Evolutionary conservation across 2,329 filamentous ascomycete genomes (phyloP), one percentile per base, ranked within the genome.

Genomic region (Cryphonectria nitschkei): DNA sequence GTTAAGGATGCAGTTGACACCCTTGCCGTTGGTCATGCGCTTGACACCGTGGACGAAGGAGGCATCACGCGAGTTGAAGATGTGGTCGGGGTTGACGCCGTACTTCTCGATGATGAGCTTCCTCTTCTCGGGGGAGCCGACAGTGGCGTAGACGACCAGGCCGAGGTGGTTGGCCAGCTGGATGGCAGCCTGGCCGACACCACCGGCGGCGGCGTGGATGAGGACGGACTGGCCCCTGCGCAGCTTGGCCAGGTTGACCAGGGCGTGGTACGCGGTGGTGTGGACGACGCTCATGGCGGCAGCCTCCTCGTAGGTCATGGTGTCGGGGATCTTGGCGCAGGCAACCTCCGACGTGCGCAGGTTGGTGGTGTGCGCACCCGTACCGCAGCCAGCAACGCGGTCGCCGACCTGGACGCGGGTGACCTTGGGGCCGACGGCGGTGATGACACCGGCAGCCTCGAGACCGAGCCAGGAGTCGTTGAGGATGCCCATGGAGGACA

Each of bases 1-100:
- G 75, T 79, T 80, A 13, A 80, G 70, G 11, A 79, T 75, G 14
- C 78, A 72, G 68, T 80, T 77, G 19, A 79, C 78, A 43, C 78
- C 78, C 7, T 71, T 66, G n/a, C 75, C 74, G 64, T 69, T 67
- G 14, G 77, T 79, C 6, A 73, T 71, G 11, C 71, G 67, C 62
- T 70, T 70, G 9, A 80, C 70, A n/a, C 74, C 77, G n/a, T 71
- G 62, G 2, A 72, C 76, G 67, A 81, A 81, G 3, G 74, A 73
- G 46, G 65, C 68, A 16, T 72, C 71, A 19, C 71, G 71, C 22
- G 68, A 70, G 65, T 74, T 75, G 68, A 81, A 77, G 34, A 81
- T 79, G 68, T 77, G 78, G 4, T 71, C 69, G 32, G 69, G 67
- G 0, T 75, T 75, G 19, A 82, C 61, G 8, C 68, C 68, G 52